Evolutionary conservation across 768 basidiomycete genomes (phyloP).

Genomic region (Mycena leptocephala): DNA sequence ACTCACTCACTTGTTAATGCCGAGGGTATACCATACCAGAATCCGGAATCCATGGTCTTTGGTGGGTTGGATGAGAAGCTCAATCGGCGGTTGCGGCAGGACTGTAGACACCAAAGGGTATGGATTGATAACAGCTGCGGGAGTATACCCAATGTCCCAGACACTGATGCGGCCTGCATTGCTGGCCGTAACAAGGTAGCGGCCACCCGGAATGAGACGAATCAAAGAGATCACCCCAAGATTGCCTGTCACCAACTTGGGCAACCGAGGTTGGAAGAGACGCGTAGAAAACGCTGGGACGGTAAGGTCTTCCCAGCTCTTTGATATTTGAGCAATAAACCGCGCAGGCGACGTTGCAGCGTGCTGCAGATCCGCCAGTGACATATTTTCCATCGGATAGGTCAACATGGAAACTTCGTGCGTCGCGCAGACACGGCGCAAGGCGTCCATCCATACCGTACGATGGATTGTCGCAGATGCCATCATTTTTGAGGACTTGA

Average conservation of each 20-base stretch:
- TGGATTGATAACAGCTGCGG: conserved; percentile 31
- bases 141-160: conserved; percentile 47
- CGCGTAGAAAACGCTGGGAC: conserved; percentile 29
- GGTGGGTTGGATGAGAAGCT: conserved; percentile 23
- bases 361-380: conserved; percentile 43
- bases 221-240: conserved; percentile 22
- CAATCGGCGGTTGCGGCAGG: background rate
- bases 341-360: conserved; percentile 43
- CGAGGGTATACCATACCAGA: background rate
- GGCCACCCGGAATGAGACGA: conserved; percentile 50
- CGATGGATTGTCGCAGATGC: conserved; percentile 36
- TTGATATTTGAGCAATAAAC: conserved; percentile 31
- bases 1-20: background rate
- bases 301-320: background rate
- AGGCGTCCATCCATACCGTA: conserved; percentile 47
- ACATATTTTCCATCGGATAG: conserved; percentile 46
- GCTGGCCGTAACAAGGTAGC: conserved; percentile 45
- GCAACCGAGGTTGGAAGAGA: conserved; percentile 32
- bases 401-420: conserved; percentile 39
- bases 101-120: conserved; percentile 26
- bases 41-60: conserved; percentile 6
- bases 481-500: conserved; percentile 45
- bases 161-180: conserved; percentile 35
- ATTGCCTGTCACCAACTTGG: conserved; percentile 10
- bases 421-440: conserved; percentile 39